These are phyloP conservation scores for Cytospora chrysosperma DNA, from an alignment of 2,329 filamentous ascomycete genomes.

Conservation along the genomic window DNA sequence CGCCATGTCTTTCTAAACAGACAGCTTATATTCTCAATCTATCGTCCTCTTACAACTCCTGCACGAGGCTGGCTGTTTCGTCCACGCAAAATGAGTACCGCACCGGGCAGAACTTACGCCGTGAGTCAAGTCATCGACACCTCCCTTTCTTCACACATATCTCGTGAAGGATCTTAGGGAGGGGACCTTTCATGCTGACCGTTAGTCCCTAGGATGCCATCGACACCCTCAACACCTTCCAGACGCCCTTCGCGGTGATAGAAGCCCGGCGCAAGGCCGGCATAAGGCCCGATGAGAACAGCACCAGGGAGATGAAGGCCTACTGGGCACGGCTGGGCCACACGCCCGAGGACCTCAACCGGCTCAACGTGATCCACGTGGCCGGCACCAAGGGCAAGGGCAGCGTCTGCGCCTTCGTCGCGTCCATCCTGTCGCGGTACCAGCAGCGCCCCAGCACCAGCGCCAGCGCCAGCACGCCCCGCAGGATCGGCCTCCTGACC, in stretches of 20 bases:
- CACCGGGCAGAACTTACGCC: slow-evolving; percentile 19
- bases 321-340: slow-evolving; percentile 80
- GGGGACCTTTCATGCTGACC: not conserved
- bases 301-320: slow-evolving; percentile 75
- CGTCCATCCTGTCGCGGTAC: slow-evolving; percentile 59
- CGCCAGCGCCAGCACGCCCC: slow-evolving; percentile 30
- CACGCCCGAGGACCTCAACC: slow-evolving; percentile 54
- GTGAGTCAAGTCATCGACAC: slow-evolving; percentile 2
- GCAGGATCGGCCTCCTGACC: slow-evolving; percentile 63
- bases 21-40: not conserved
- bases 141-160: not conserved
- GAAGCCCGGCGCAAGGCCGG: slow-evolving; percentile 76
- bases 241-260: slow-evolving; percentile 81
- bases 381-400: slow-evolving; percentile 78
- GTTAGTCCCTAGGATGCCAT: slow-evolving; percentile 69
- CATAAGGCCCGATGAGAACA: slow-evolving; percentile 63
- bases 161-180: not conserved
- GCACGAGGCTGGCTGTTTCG: not conserved
- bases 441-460: slow-evolving; percentile 31
- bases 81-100: slow-evolving; percentile 19
- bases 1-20: slow-evolving; percentile 16
- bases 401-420: slow-evolving; percentile 67
- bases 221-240: slow-evolving; percentile 80
- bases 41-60: not conserved
- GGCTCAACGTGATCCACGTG: slow-evolving; percentile 68